phyloP scores from a whole-genome alignment of 1,284 basidiomycete species.

The Ustilago trichophora region DNA sequence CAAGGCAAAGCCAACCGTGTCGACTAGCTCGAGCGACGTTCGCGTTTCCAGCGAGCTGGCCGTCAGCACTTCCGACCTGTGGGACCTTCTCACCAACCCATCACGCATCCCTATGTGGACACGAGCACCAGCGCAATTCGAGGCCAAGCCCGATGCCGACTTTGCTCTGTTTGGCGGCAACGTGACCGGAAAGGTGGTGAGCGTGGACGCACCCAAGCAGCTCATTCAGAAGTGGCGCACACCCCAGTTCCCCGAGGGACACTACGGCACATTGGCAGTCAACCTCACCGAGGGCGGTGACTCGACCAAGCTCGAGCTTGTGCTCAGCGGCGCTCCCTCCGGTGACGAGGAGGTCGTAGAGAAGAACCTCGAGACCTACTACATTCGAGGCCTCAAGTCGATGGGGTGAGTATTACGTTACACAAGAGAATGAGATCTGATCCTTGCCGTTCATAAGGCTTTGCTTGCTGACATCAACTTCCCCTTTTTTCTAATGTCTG shows the following conservation, averaged over 20 bases:
- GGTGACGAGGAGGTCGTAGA: constrained; percentile 60
- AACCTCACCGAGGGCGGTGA: constrained; percentile 57
- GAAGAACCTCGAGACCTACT: constrained; percentile 61
- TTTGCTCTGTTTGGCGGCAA: constrained; percentile 90
- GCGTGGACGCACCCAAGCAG: constrained; percentile 77
- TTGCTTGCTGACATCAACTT: too few species aligned
- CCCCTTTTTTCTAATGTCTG: neutral
- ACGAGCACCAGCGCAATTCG: constrained; percentile 82
- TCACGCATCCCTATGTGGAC: constrained; percentile 83
- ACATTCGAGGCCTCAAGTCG: constrained; percentile 63
- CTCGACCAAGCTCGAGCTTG: constrained; percentile 59
- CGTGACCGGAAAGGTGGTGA: constrained; percentile 84
- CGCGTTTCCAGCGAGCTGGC: constrained; percentile 81
- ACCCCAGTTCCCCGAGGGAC: constrained; percentile 62
- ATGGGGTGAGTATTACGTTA: constrained; percentile 49
- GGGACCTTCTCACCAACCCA: constrained; percentile 85
- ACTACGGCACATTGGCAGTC: constrained; percentile 59
- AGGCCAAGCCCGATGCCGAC: constrained; percentile 74
- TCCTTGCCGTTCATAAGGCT: too few species aligned
- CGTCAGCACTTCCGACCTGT: constrained; percentile 85
- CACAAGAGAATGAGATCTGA: too few species aligned
- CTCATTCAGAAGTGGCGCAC: constrained; percentile 91
- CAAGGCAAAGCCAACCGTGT: constrained; percentile 59
- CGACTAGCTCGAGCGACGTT: constrained; percentile 78
- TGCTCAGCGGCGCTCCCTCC: constrained; percentile 59